Evolutionary conservation across 2,329 filamentous ascomycete genomes (phyloP).

Genomic region (Chaetomium strumarium): DNA sequence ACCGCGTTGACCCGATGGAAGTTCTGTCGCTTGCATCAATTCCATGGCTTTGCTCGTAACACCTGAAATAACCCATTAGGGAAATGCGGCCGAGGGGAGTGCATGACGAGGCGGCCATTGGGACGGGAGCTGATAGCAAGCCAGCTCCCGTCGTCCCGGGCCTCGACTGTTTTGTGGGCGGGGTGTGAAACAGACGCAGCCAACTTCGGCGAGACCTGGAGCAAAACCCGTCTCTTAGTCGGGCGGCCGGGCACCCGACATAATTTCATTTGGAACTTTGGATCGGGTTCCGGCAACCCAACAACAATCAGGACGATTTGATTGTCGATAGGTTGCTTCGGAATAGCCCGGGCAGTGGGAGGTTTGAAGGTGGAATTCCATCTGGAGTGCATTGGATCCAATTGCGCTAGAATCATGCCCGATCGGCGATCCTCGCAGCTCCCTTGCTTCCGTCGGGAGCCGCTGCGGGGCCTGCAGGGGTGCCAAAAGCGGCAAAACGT

Average conservation of each 20-base stretch:
- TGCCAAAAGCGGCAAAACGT: background rate
- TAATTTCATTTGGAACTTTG: background rate
- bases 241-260: background rate
- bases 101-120: background rate
- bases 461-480: background rate
- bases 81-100: background rate
- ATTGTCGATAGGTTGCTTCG: background rate
- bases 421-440: slow-evolving; percentile 11
- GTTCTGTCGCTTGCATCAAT: background rate
- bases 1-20: background rate
- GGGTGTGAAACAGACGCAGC: slow-evolving; percentile 4
- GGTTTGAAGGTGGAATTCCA: background rate
- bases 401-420: background rate
- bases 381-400: background rate
- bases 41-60: background rate
- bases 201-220: background rate
- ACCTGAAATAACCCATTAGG: background rate
- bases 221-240: background rate
- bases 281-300: slow-evolving; percentile 1
- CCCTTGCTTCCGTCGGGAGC: background rate
- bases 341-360: background rate
- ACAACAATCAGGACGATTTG: background rate
- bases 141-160: too few relatives aligned
- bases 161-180: background rate
- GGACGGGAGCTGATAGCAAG: background rate